phyloP scores from a whole-genome alignment of 2,329 filamentous ascomycete genomes.

The Xylariaceae sp. region DNA sequence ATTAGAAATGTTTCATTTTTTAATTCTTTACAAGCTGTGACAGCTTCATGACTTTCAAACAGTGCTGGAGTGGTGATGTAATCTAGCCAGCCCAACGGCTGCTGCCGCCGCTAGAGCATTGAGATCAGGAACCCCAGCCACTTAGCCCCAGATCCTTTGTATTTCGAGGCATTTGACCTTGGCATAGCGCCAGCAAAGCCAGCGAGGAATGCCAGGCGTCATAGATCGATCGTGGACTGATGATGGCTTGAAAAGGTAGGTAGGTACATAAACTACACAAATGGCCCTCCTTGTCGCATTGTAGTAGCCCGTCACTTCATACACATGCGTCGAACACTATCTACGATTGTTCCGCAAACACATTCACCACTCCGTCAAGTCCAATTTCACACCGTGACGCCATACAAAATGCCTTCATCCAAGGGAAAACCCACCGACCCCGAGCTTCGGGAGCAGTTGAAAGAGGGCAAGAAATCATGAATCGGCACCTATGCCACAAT shows the following conservation, averaged over 20 bases:
- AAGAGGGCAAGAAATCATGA: constrained; percentile 27
- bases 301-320: too few relatives aligned
- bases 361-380: too few relatives aligned
- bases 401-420: constrained; percentile 30
- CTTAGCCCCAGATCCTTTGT: not conserved
- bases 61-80: constrained; percentile 5
- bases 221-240: constrained; percentile 4
- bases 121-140: too few relatives aligned
- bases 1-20: too few relatives aligned
- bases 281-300: too few relatives aligned
- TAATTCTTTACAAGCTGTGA: too few relatives aligned
- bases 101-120: not conserved
- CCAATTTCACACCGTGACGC: constrained; percentile 2
- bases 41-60: too few relatives aligned
- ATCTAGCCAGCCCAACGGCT: constrained; percentile 1
- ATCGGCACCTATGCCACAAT: not conserved
- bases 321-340: too few relatives aligned
- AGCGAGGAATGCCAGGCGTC: constrained; percentile 1
- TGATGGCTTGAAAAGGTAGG: too few relatives aligned
- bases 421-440: constrained; percentile 38
- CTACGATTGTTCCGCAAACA: too few relatives aligned
- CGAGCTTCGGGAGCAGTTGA: constrained; percentile 34
- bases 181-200: not conserved
- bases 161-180: not conserved
- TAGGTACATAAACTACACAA: too few relatives aligned